Conservation (phyloP, 2,329 filamentous ascomycete genomes). For the Sarocladium kiliense region DNA sequence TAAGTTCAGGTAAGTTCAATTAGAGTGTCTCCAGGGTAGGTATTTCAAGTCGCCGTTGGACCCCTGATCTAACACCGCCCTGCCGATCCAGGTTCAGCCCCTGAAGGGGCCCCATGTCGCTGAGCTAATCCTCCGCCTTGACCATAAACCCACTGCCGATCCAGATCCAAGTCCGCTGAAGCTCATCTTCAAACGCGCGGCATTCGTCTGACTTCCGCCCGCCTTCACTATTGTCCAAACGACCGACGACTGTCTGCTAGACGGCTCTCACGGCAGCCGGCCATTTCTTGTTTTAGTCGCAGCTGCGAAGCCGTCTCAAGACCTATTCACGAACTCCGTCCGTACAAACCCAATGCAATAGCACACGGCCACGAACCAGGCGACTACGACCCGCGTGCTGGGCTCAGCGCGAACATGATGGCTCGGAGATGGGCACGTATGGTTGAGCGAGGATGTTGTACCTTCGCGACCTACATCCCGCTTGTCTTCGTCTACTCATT, state of each 20-base stretch:
- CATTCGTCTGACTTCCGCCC: background rate
- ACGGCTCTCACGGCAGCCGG: no score
- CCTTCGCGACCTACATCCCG: constrained; percentile 75
- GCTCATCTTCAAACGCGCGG: background rate
- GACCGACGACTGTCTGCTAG: no score
- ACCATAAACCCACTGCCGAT: background rate
- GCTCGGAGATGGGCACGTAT: constrained; percentile 60
- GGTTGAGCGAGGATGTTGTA: constrained; percentile 80
- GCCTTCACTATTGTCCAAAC: no score
- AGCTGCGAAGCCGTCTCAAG: no score
- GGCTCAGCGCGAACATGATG: constrained; percentile 30
- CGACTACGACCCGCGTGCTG: constrained; percentile 9
- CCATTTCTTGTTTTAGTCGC: no score
- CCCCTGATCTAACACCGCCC: background rate
- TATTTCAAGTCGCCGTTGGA: no score
- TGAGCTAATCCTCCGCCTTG: background rate
- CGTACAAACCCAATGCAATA: background rate
- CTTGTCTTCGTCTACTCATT: constrained; percentile 82
- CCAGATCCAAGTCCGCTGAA: background rate
- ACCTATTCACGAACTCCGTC: background rate
- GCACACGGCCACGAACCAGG: background rate
- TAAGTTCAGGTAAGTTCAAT: no score
- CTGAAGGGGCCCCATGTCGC: background rate
- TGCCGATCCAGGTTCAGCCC: background rate
- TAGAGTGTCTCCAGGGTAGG: no score